A percentile compares a stretch with the other conserved stretches of the same genome.
phyloP scores from a whole-genome alignment of 2,329 filamentous ascomycete species.

The Aspergillus uvarum region DNA sequence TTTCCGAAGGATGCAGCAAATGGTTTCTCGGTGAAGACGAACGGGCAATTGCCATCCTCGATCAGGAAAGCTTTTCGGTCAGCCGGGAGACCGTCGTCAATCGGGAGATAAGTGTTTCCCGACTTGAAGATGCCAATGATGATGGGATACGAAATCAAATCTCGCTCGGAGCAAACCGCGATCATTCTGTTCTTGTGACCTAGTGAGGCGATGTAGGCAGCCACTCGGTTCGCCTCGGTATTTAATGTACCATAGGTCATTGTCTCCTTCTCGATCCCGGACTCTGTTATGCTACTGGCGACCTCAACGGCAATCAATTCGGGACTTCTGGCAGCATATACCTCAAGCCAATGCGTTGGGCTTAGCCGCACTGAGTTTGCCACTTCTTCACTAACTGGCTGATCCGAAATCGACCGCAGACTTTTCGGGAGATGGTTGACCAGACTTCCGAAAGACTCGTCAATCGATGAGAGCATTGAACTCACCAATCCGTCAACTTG shows the following conservation, averaged over 20 bases:
- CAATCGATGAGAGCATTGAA: conserved; percentile 28
- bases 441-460: conserved; percentile 25
- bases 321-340: conserved; percentile 26
- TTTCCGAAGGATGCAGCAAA: conserved; percentile 20
- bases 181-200: conserved; percentile 28
- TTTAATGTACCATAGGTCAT: conserved; percentile 30
- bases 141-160: conserved; percentile 28
- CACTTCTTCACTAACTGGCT: conserved; percentile 18
- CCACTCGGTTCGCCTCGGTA: conserved; percentile 25
- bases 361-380: conserved; percentile 19
- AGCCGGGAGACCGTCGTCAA: conserved; percentile 32
- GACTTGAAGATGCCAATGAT: conserved; percentile 36
- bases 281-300: conserved; percentile 21
- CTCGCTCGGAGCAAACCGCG: conserved; percentile 30
- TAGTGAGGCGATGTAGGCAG: conserved; percentile 23
- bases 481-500: conserved; percentile 33
- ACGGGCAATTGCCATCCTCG: conserved; percentile 28
- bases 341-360: conserved; percentile 33
- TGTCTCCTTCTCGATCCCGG: conserved; percentile 21
- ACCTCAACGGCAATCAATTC: conserved; percentile 34
- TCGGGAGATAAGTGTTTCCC: conserved; percentile 37
- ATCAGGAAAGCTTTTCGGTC: conserved; percentile 32
- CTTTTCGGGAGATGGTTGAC: conserved; percentile 23
- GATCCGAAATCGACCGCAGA: conserved; percentile 26
- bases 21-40: conserved; percentile 30